Conservation (phyloP, 805 yeast species). For the Kuraishia hungarica region DNA sequence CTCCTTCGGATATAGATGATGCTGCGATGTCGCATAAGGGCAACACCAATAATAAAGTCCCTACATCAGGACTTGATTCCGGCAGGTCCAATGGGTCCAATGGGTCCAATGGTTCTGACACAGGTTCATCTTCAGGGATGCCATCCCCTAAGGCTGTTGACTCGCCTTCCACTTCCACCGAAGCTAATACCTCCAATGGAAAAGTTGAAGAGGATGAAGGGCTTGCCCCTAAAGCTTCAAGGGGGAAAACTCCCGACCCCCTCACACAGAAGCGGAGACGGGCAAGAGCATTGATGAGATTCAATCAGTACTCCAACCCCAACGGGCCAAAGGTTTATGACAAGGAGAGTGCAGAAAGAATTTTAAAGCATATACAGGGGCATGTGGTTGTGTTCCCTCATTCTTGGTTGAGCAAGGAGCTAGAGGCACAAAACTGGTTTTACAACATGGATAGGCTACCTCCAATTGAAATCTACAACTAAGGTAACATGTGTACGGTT, state of each 20-base stretch:
- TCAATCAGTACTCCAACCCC: neutral
- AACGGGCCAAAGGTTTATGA: constrained; percentile 29
- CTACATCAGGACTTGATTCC: neutral
- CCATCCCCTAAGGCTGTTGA: neutral
- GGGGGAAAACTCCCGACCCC: neutral
- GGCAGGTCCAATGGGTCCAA: neutral
- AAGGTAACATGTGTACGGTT: neutral
- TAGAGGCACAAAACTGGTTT: constrained; percentile 92
- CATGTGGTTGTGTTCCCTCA: constrained; percentile 87
- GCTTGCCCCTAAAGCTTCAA: neutral
- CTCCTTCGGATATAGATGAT: neutral
- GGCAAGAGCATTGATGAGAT: neutral
- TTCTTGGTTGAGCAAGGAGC: constrained; percentile 82
- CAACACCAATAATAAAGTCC: neutral
- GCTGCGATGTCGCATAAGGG: neutral
- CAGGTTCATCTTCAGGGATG: neutral
- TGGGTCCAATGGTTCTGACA: neutral
- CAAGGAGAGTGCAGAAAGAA: constrained; percentile 65
- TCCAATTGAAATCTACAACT: constrained; percentile 90
- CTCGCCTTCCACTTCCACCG: neutral
- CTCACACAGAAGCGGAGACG: neutral
- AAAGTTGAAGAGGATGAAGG: neutral
- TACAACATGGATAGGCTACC: constrained; percentile 90
- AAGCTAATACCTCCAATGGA: neutral
- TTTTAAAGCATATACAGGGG: constrained; percentile 70